These are phyloP conservation scores for Flaveria brownii DNA, from an alignment of 129 eudicot genomes.

Conservation along the genomic window DNA sequence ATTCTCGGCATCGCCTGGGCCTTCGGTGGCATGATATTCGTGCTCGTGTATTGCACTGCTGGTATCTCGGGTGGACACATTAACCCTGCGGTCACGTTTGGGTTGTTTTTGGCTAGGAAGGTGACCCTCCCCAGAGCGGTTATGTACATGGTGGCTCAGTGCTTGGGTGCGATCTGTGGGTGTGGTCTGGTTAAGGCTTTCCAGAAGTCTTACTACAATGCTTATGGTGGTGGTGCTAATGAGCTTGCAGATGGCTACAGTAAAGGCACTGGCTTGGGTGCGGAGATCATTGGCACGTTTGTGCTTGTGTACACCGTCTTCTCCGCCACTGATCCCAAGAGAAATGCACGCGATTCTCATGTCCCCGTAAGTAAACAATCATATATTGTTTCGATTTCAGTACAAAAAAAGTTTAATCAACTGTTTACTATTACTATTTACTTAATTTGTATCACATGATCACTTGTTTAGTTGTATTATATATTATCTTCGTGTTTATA, in stretches of 20 bases:
- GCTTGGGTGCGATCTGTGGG: constrained; percentile 73
- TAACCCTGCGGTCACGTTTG: constrained; percentile 71
- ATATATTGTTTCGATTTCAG: too few species aligned
- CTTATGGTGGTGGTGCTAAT: constrained; percentile 66
- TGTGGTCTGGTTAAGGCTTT: constrained; percentile 64
- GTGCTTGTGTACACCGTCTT: constrained; percentile 68
- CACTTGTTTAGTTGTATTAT: constrained; percentile 20
- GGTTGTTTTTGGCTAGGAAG: constrained; percentile 60
- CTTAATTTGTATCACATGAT: too few species aligned
- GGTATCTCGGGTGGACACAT: constrained; percentile 80
- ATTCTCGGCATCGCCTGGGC: constrained; percentile 87
- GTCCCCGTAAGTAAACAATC: constrained; percentile 45
- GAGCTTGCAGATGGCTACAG: constrained; percentile 50
- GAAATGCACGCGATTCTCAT: constrained; percentile 75
- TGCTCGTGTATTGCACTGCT: constrained; percentile 76
- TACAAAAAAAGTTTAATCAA: too few species aligned
- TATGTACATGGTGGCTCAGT: constrained; percentile 62
- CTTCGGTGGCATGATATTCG: constrained; percentile 78
- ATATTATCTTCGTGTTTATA: background rate
- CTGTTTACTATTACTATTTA: too few species aligned
- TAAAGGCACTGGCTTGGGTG: constrained; percentile 63
- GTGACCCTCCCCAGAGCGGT: constrained; percentile 55
- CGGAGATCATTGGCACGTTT: constrained; percentile 67
- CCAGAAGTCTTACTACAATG: constrained; percentile 47
- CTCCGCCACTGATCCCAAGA: constrained; percentile 77